phyloP scores from a whole-genome alignment of 169 alveolate species.

The Cryptosporidium sp. region DNA sequence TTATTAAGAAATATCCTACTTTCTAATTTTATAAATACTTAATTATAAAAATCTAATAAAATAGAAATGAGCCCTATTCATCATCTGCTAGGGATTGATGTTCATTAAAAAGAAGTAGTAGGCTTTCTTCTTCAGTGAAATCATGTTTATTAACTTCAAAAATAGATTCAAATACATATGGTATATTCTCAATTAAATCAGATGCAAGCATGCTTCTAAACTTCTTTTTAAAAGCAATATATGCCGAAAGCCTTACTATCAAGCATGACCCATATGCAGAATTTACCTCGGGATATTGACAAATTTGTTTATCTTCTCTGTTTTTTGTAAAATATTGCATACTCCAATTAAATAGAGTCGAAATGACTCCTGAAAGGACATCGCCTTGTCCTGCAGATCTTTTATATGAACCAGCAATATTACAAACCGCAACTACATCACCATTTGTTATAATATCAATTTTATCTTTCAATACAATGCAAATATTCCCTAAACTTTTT shows the following conservation, averaged over 20 bases:
- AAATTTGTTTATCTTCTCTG: background rate
- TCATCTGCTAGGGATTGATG: constrained; percentile 9
- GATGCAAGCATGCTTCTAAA: constrained; percentile 78
- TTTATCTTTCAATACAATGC: constrained; percentile 83
- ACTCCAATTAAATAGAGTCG: constrained; percentile 80
- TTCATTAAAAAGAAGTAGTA: constrained; percentile 45
- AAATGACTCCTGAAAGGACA: constrained; percentile 83
- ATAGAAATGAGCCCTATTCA: background rate
- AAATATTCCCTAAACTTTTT: constrained; percentile 42
- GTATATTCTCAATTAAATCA: constrained; percentile 77
- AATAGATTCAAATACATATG: constrained; percentile 70
- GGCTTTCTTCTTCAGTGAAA: background rate
- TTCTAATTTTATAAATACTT: background rate
- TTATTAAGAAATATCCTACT: background rate
- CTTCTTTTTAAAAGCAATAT: constrained; percentile 74
- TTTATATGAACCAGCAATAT: constrained; percentile 83
- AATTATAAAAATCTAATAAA: background rate
- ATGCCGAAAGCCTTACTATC: constrained; percentile 74
- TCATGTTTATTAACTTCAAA: constrained; percentile 37
- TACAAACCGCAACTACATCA: constrained; percentile 82
- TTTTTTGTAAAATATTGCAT: background rate
- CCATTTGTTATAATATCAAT: constrained; percentile 90
- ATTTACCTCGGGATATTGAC: constrained; percentile 68
- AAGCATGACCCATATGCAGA: constrained; percentile 77
- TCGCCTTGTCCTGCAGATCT: constrained; percentile 92